phyloP scores from a whole-genome alignment of 2,329 filamentous ascomycete genomes.

The Monilinia fructicola region DNA sequence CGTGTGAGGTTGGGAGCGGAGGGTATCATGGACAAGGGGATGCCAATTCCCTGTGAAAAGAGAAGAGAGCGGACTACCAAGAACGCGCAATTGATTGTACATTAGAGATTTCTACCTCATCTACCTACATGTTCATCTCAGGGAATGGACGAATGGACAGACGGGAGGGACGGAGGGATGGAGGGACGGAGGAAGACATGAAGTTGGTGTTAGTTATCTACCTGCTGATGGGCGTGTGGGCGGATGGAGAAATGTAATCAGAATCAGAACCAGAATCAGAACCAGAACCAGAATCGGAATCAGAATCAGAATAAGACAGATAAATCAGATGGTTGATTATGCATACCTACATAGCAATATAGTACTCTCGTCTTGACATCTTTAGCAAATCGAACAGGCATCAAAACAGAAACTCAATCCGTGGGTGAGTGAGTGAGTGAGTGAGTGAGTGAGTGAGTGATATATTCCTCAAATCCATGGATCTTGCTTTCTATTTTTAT shows the following conservation, averaged over 20 bases:
- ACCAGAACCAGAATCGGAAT: background rate
- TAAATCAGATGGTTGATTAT: background rate
- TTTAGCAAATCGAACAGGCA: too few species aligned
- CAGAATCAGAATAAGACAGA: background rate
- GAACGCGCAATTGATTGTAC: background rate
- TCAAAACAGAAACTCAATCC: too few species aligned
- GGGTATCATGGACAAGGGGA: background rate
- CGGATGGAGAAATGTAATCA: background rate
- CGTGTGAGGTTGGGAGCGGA: background rate
- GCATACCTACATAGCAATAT: too few species aligned
- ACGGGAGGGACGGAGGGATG: background rate
- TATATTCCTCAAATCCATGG: too few species aligned
- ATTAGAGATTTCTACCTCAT: slow-evolving; percentile 6
- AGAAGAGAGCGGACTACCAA: background rate
- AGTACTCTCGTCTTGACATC: too few species aligned
- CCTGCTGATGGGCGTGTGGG: background rate
- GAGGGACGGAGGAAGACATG: background rate
- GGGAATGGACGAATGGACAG: background rate
- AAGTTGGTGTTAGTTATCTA: background rate
- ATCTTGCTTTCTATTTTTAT: too few species aligned
- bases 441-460: too few species aligned
- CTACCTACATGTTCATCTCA: background rate
- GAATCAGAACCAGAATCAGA: background rate
- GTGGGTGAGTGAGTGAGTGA: too few species aligned
- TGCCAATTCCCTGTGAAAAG: background rate